Conservation (phyloP, 1,139 yeast genomes). For the Sugiyamaella xylanicola region DNA sequence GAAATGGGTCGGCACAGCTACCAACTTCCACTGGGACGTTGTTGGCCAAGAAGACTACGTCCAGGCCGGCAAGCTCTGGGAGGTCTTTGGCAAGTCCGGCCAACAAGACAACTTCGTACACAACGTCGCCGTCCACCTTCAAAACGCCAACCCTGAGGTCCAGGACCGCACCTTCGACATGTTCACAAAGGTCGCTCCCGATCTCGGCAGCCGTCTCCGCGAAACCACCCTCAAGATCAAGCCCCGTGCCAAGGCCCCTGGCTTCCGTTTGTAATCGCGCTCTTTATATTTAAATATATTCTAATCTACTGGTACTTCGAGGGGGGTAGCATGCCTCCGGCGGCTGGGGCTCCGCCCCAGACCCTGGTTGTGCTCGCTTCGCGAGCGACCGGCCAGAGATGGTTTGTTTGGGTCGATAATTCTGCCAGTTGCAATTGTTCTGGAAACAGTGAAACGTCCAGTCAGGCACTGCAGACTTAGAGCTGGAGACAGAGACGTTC, state of each 20-base stretch:
- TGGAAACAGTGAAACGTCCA: no score
- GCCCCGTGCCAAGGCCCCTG: conserved; percentile 41
- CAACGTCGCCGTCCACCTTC: conserved; percentile 76
- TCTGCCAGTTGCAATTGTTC: no score
- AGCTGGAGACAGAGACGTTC: not conserved
- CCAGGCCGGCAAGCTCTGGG: conserved; percentile 70
- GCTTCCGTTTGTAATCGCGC: conserved; percentile 16
- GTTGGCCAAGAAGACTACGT: conserved; percentile 66
- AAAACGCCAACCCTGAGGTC: conserved; percentile 68
- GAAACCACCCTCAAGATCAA: conserved; percentile 59
- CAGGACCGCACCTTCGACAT: conserved; percentile 80
- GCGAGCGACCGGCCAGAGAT: no score
- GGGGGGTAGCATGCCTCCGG: not conserved
- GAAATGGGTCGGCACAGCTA: conserved; percentile 84
- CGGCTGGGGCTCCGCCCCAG: not conserved
- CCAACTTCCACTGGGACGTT: conserved; percentile 84
- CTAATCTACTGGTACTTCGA: not conserved
- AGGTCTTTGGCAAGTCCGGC: conserved; percentile 59
- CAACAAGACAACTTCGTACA: conserved; percentile 84
- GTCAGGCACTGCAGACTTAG: not conserved
- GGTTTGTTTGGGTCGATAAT: no score
- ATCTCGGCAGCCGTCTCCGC: conserved; percentile 63
- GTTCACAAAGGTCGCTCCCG: conserved; percentile 72
- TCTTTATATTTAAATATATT: not conserved
- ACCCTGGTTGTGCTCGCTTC: not conserved